A percentile compares a stretch with the other conserved stretches of the same genome.
These are phyloP conservation scores for Reutealis trisperma DNA, from an alignment of 345 rosid species.

Conservation along the genomic window DNA sequence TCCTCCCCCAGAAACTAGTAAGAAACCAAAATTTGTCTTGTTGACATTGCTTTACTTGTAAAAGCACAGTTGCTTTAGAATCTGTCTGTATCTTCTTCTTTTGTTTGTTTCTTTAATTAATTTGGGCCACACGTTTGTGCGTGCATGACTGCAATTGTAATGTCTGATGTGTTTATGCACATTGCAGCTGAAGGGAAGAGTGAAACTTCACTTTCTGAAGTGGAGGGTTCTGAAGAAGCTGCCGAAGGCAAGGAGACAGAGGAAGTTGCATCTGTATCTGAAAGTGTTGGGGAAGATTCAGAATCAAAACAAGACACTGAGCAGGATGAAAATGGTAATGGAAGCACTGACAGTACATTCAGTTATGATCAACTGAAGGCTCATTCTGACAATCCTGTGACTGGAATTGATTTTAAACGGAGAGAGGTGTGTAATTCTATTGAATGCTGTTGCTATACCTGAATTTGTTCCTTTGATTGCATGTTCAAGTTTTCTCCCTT, in stretches of 20 bases:
- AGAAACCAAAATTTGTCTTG: constrained; percentile 20
- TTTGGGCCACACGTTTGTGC: constrained; percentile 1
- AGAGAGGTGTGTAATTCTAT: constrained; percentile 71
- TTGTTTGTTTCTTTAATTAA: background rate
- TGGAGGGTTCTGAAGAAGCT: constrained; percentile 53
- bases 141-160: background rate
- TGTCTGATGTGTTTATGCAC: constrained; percentile 18
- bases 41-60: background rate
- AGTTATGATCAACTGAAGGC: constrained; percentile 84
- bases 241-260: constrained; percentile 52
- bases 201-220: constrained; percentile 48
- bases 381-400: constrained; percentile 81
- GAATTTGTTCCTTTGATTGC: background rate
- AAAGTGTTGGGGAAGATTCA: constrained; percentile 47
- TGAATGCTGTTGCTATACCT: background rate
- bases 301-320: constrained; percentile 48
- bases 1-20: constrained; percentile 54
- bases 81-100: background rate
- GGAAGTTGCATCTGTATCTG: constrained; percentile 43
- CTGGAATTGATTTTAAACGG: constrained; percentile 84
- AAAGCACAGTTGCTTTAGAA: background rate
- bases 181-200: constrained; percentile 47
- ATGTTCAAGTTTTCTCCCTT: constrained; percentile 1
- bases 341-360: constrained; percentile 48
- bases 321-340: constrained; percentile 42